phyloP scores from a whole-genome alignment of 2,329 filamentous ascomycete genomes.

The Iodosphaeria phyllophila region DNA sequence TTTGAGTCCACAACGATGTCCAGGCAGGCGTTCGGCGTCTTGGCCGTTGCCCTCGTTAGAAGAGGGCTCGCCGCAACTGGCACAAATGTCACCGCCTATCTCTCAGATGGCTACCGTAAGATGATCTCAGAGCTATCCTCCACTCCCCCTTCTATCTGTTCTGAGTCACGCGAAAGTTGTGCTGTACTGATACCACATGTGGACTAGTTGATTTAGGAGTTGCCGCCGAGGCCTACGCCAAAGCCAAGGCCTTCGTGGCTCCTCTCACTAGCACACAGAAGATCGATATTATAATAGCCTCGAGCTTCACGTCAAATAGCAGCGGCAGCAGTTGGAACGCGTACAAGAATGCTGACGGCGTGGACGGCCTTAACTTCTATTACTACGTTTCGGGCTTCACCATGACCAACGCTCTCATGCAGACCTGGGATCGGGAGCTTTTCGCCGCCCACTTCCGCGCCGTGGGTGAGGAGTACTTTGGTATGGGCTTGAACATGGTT shows the following conservation, averaged over 20 bases:
- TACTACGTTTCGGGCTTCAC: conserved; percentile 6
- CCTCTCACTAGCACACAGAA: conserved; percentile 1
- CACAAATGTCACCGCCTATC: no score
- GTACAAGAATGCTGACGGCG: conserved; percentile 4
- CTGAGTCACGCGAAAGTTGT: no score
- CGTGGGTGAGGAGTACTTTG: conserved; percentile 6
- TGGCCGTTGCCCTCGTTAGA: no score
- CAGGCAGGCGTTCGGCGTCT: no score
- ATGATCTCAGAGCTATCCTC: no score
- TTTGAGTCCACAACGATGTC: no score
- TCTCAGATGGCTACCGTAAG: no score
- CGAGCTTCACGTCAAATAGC: not conserved
- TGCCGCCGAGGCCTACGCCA: conserved; percentile 1
- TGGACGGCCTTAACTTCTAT: conserved; percentile 5
- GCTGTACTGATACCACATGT: no score
- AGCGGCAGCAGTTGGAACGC: conserved; percentile 1
- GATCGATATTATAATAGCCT: conserved; percentile 1
- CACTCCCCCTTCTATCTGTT: no score
- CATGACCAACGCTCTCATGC: conserved; percentile 5
- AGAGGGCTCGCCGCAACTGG: no score
- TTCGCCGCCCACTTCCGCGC: conserved; percentile 5
- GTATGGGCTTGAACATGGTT: conserved; percentile 4
- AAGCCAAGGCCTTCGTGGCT: conserved; percentile 1
- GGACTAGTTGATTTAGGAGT: conserved; percentile 3
- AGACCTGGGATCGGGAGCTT: conserved; percentile 7